These are phyloP conservation scores for Melastoma candidum DNA, from an alignment of 441 rosid genomes.

Conservation along the genomic window DNA sequence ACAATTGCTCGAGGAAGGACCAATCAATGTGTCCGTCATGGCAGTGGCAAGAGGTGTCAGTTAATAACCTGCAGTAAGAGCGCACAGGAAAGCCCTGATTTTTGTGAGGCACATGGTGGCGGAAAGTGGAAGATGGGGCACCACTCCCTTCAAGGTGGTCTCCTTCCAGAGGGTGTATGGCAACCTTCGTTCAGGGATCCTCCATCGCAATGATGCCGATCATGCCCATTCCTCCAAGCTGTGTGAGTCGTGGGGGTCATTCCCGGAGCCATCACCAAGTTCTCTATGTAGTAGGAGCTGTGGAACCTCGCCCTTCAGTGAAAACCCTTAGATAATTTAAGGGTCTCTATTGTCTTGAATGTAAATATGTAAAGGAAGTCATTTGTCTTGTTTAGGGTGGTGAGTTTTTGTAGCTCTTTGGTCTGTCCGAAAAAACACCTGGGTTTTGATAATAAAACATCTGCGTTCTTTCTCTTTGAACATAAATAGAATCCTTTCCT, in stretches of 20 bases:
- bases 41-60: conserved; percentile 94
- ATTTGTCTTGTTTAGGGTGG: no score
- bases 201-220: conserved; percentile 20
- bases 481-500: no score
- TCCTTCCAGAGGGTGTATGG: conserved; percentile 85
- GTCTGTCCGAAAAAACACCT: no score
- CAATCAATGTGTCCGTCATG: conserved; percentile 37
- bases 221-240: conserved; percentile 22
- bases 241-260: conserved; percentile 25
- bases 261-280: not conserved
- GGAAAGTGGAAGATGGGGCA: conserved; percentile 46
- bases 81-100: conserved; percentile 93
- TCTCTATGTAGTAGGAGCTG: no score
- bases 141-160: conserved; percentile 68
- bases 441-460: no score
- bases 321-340: no score
- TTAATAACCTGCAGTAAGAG: conserved; percentile 84
- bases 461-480: no score
- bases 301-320: no score
- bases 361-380: no score
- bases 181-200: conserved; percentile 53
- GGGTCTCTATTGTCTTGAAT: no score
- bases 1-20: no score
- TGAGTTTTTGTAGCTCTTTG: no score
- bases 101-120: conserved; percentile 58